Evolutionary conservation across 805 yeast species (phyloP).

Genomic region (Scheffersomyces ergatensis): DNA sequence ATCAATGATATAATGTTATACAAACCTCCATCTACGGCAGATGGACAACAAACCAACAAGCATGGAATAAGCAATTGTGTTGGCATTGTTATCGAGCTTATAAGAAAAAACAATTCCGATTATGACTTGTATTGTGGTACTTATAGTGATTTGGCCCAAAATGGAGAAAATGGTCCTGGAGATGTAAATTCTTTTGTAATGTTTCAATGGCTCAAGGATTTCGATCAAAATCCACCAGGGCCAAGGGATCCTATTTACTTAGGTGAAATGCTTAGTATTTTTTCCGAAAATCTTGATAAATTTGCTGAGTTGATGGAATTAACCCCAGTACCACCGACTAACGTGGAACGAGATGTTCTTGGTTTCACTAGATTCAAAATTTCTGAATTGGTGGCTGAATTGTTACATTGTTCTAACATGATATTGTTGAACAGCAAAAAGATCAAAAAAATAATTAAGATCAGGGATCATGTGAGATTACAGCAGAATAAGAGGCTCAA

Average conservation of each 20-base stretch:
- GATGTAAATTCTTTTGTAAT: constrained; percentile 41
- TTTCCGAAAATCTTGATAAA: constrained; percentile 69
- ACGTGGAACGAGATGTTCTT: constrained; percentile 43
- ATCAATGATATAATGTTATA: constrained; percentile 69
- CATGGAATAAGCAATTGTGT: constrained; percentile 92
- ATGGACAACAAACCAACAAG: constrained; percentile 49
- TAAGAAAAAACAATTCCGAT: constrained; percentile 93
- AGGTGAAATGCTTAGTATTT: constrained; percentile 78
- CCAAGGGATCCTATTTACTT: constrained; percentile 90
- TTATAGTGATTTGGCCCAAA: constrained; percentile 57
- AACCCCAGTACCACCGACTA: constrained; percentile 21
- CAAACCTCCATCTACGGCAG: constrained; percentile 9
- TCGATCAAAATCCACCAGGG: constrained; percentile 87
- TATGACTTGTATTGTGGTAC: constrained; percentile 87
- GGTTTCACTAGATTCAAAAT: constrained; percentile 91
- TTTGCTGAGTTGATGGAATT: constrained; percentile 61
- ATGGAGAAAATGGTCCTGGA: constrained; percentile 25
- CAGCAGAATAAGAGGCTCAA: constrained; percentile 43
- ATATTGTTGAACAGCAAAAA: constrained; percentile 75
- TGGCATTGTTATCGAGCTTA: constrained; percentile 89
- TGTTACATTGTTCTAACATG: constrained; percentile 98
- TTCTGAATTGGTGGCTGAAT: constrained; percentile 89
- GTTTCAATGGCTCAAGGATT: constrained; percentile 45
- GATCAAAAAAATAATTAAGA: constrained; percentile 64
- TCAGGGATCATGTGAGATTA: constrained; percentile 65